These are phyloP conservation scores for Orbilia ellipsospora DNA, from an alignment of 2,329 filamentous ascomycete genomes.

Conservation along the genomic window DNA sequence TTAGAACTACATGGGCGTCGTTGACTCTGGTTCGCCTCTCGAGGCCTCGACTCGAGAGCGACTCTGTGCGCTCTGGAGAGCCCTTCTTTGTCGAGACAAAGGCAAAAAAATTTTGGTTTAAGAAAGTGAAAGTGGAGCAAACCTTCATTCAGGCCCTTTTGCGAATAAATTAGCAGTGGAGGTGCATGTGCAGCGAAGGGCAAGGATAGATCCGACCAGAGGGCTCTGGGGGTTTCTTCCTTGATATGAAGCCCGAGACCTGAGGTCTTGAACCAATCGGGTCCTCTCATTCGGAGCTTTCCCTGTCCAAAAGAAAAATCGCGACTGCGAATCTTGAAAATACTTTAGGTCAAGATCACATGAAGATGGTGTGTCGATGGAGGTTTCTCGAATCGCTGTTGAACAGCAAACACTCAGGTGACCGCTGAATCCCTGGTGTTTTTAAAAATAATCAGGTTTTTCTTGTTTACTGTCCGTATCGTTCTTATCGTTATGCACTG, in stretches of 20 bases:
- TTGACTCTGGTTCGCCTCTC: too few relatives aligned
- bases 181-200: constrained; percentile 42
- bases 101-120: too few relatives aligned
- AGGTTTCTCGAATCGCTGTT: constrained; percentile 17
- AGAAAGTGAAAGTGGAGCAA: constrained; percentile 19
- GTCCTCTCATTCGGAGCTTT: constrained; percentile 42
- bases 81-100: too few relatives aligned
- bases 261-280: constrained; percentile 44
- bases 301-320: neutral
- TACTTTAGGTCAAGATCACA: constrained; percentile 22
- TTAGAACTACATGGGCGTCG: too few relatives aligned
- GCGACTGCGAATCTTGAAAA: constrained; percentile 19
- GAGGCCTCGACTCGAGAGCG: too few relatives aligned
- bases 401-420: constrained; percentile 47
- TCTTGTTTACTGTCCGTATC: constrained; percentile 8
- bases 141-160: neutral
- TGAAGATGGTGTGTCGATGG: constrained; percentile 3
- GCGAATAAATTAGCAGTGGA: constrained; percentile 52
- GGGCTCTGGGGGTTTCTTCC: too few relatives aligned
- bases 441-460: constrained; percentile 44
- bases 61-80: too few relatives aligned
- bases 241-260: neutral
- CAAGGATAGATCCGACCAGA: constrained; percentile 23
- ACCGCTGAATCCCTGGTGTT: constrained; percentile 39
- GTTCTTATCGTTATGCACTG: constrained; percentile 2